Percentiles rank a stretch among this genome's conserved stretches.
Conservation (phyloP, 148 eudicot species). For the Polygonum maritimum region DNA sequence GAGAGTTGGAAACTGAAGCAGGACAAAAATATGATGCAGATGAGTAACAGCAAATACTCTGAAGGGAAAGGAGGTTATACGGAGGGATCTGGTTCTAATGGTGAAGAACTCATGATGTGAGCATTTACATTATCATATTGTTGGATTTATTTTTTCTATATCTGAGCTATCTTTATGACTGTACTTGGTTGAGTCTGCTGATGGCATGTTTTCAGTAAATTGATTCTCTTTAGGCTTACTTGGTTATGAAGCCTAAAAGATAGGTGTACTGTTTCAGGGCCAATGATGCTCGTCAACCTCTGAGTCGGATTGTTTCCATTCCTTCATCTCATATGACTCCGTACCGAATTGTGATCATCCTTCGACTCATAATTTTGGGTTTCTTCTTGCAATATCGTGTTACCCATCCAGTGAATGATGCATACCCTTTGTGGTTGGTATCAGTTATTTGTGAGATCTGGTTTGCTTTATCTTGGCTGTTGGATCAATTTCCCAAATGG, state of each 20-base stretch:
- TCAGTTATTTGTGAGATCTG: conserved; percentile 89
- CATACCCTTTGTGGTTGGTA: conserved; percentile 56
- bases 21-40: conserved; percentile 63
- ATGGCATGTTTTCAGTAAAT: not conserved
- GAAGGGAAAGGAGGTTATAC: conserved; percentile 87
- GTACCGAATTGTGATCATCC: conserved; percentile 66
- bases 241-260: not conserved
- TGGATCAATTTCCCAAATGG: conserved; percentile 97
- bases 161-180: not conserved
- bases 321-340: conserved; percentile 21
- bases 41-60: conserved; percentile 42
- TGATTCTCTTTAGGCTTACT: not conserved
- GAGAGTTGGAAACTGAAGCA: conserved; percentile 98
- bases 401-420: conserved; percentile 68
- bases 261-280: conserved; percentile 10
- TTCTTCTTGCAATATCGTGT: conserved; percentile 68
- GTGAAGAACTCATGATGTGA: conserved; percentile 94
- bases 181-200: not conserved
- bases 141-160: not conserved
- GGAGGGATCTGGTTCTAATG: conserved; percentile 95
- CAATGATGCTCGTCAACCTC: conserved; percentile 8
- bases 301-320: conserved; percentile 9
- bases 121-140: conserved; percentile 10
- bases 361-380: conserved; percentile 60
- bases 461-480: conserved; percentile 82